These are phyloP conservation scores for Phytophthora kernoviae DNA, from an alignment of 352 stramenopile genomes.

Conservation along the genomic window DNA sequence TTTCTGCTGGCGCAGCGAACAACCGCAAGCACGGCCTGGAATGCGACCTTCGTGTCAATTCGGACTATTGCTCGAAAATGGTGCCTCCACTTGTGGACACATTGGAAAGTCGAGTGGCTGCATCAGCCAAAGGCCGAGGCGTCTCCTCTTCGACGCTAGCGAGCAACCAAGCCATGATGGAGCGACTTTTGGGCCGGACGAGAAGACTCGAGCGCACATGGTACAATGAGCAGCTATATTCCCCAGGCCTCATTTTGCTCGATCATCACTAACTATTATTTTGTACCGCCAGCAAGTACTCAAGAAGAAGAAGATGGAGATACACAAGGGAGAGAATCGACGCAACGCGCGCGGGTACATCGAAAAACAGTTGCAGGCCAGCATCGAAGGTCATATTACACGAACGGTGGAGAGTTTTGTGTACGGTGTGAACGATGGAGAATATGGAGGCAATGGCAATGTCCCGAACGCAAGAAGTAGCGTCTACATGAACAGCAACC, in stretches of 20 bases:
- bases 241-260: background rate
- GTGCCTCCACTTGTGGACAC: slow-evolving; percentile 65
- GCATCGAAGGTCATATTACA: slow-evolving; percentile 88
- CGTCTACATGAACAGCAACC: slow-evolving; percentile 76
- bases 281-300: slow-evolving; percentile 55
- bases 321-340: slow-evolving; percentile 75
- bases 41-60: slow-evolving; percentile 72
- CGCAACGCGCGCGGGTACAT: slow-evolving; percentile 77
- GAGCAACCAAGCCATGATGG: slow-evolving; percentile 78
- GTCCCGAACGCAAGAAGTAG: slow-evolving; percentile 16
- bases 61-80: slow-evolving; percentile 78
- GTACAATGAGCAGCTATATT: slow-evolving; percentile 17
- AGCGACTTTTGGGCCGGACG: slow-evolving; percentile 78
- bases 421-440: slow-evolving; percentile 31
- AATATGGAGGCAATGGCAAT: background rate
- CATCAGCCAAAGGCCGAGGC: slow-evolving; percentile 41
- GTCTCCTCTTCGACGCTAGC: slow-evolving; percentile 49
- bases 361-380: slow-evolving; percentile 88
- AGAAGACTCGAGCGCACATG: slow-evolving; percentile 61
- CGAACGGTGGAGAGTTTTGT: slow-evolving; percentile 81
- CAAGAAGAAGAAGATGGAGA: slow-evolving; percentile 83
- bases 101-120: slow-evolving; percentile 56
- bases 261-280: background rate
- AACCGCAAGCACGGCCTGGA: slow-evolving; percentile 75
- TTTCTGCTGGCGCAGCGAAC: slow-evolving; percentile 39